Conservation (phyloP, 208 protist species). For the Wallacemonas sp. region DNA sequence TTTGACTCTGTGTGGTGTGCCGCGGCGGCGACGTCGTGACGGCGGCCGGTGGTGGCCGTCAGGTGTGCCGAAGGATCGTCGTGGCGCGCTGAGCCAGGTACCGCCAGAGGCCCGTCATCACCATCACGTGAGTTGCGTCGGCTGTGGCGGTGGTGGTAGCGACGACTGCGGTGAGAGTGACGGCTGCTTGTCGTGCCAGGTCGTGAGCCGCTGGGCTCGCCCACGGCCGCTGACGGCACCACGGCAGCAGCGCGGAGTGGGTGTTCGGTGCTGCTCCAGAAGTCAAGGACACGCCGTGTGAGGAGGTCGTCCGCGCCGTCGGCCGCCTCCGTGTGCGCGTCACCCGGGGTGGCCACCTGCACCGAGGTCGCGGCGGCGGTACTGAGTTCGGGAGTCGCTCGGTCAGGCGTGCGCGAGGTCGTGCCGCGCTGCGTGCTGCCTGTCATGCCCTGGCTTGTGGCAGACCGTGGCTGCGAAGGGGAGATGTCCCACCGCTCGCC, state of each 20-base stretch:
- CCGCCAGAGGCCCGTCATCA: no score
- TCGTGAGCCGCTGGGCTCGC: neutral
- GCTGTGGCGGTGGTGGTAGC: neutral
- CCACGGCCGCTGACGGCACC: neutral
- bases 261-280: constrained; percentile 45
- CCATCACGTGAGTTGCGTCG: no score
- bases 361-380: neutral
- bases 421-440: neutral
- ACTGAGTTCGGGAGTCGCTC: neutral
- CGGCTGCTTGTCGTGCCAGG: neutral
- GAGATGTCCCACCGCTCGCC: no score
- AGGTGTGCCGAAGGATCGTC: neutral
- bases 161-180: neutral
- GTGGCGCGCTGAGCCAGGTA: neutral
- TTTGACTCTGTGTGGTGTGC: neutral
- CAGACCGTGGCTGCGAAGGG: neutral
- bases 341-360: neutral
- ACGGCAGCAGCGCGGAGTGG: constrained; percentile 19
- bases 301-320: neutral
- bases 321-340: neutral
- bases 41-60: neutral
- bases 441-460: constrained; percentile 1
- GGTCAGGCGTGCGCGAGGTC: neutral
- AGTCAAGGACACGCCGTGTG: constrained; percentile 15
- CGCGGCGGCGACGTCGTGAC: neutral